Percentiles rank a stretch among this genome's conserved stretches.
phyloP scores from a whole-genome alignment of 495 filamentous ascomycete genomes.

The Penicillium manginii region DNA sequence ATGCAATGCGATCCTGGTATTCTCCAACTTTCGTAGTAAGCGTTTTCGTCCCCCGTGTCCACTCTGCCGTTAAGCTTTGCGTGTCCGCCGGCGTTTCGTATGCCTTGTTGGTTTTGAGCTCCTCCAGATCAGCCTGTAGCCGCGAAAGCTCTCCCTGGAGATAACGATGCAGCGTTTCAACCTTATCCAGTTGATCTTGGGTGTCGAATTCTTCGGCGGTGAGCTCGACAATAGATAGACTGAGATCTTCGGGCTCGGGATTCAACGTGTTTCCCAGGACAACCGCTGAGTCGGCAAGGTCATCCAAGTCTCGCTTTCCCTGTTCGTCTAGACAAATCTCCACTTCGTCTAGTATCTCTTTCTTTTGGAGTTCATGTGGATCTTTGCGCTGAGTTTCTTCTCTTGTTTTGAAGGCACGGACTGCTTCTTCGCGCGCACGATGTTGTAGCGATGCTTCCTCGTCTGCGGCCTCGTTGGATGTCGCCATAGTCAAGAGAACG shows the following conservation, averaged over 20 bases:
- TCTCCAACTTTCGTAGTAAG: constrained; percentile 61
- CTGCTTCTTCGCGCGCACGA: constrained; percentile 43
- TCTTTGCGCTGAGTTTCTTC: constrained; percentile 34
- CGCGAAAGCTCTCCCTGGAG: constrained; percentile 43
- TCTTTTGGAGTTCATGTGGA: constrained; percentile 36
- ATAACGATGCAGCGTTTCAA: constrained; percentile 60
- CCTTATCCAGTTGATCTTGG: constrained; percentile 48
- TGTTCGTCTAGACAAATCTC: constrained; percentile 45
- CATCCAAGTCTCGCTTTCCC: constrained; percentile 39
- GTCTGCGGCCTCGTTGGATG: constrained; percentile 80
- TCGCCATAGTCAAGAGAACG: constrained; percentile 72
- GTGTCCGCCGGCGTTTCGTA: constrained; percentile 57
- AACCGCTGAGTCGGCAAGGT: constrained; percentile 41
- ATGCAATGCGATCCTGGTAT: constrained; percentile 54
- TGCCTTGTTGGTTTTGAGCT: constrained; percentile 45
- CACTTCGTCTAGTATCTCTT: constrained; percentile 43
- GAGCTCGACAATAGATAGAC: constrained; percentile 46
- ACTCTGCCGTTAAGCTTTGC: constrained; percentile 62
- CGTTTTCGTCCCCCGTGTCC: constrained; percentile 62
- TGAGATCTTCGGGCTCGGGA: constrained; percentile 38
- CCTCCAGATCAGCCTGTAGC: constrained; percentile 41
- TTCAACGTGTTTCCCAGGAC: constrained; percentile 38
- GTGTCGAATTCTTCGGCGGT: constrained; percentile 45
- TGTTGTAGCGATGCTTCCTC: constrained; percentile 66
- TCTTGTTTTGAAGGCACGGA: constrained; percentile 37